These are phyloP conservation scores for Borealophlyctis nickersoniae DNA, from an alignment of 192 early-diverging fungal species.

Conservation along the genomic window DNA sequence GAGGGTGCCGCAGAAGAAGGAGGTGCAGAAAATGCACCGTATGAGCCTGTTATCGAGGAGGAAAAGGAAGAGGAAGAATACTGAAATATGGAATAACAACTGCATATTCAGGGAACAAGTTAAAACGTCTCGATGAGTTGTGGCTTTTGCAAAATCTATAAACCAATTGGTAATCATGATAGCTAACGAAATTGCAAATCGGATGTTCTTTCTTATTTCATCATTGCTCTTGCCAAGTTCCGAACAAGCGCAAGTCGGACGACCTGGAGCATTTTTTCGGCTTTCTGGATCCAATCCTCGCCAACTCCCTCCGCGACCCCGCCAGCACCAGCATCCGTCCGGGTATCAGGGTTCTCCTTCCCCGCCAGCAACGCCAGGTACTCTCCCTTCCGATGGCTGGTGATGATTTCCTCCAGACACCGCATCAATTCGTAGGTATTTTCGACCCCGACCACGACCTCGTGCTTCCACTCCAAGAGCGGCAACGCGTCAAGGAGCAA, in stretches of 20 bases:
- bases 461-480: conserved; percentile 50
- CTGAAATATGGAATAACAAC: neutral
- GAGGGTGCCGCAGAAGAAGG: neutral
- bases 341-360: conserved; percentile 5
- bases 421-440: conserved; percentile 67
- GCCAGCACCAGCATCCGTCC: neutral
- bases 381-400: conserved; percentile 24
- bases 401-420: conserved; percentile 52
- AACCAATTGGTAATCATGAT: too few relatives aligned
- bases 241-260: conserved; percentile 13
- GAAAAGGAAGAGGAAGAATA: conserved; percentile 12
- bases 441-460: conserved; percentile 50
- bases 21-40: neutral
- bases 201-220: too few relatives aligned
- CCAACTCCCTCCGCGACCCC: conserved; percentile 1
- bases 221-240: conserved; percentile 21
- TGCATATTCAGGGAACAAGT: too few relatives aligned
- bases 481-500: conserved; percentile 61
- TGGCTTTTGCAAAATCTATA: too few relatives aligned
- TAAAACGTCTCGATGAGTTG: too few relatives aligned
- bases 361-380: conserved; percentile 15
- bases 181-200: too few relatives aligned
- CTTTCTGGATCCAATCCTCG: neutral
- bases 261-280: conserved; percentile 14
- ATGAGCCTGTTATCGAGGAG: conserved; percentile 5